phyloP scores from a whole-genome alignment of 495 filamentous ascomycete genomes.

The Penicillium fimorum region DNA sequence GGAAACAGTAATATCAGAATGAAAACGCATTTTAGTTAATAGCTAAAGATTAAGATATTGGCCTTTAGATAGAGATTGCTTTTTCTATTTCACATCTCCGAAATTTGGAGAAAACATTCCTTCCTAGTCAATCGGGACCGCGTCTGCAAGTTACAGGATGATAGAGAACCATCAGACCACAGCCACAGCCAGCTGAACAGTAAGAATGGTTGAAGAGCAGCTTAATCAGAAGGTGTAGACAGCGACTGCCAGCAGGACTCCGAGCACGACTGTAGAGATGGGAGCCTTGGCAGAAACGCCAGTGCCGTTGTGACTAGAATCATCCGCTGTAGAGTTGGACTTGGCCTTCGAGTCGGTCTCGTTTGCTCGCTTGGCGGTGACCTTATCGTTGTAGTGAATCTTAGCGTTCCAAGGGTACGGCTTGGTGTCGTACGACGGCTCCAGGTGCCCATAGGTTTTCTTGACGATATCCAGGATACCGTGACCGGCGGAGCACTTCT shows the following conservation, averaged over 20 bases:
- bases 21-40: background rate
- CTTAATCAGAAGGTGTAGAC: constrained; percentile 13
- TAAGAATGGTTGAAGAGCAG: background rate
- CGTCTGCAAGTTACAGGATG: background rate
- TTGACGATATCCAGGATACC: constrained; percentile 42
- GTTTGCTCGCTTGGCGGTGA: constrained; percentile 28
- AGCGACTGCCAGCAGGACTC: constrained; percentile 17
- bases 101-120: background rate
- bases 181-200: background rate
- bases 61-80: background rate
- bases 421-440: constrained; percentile 37
- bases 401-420: constrained; percentile 30
- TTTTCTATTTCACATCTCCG: background rate
- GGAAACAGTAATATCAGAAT: background rate
- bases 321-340: background rate
- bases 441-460: constrained; percentile 32
- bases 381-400: constrained; percentile 26
- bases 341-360: background rate
- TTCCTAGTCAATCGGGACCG: background rate
- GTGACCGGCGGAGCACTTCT: constrained; percentile 43
- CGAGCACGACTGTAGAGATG: constrained; percentile 6
- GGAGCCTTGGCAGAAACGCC: constrained; percentile 8
- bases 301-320: background rate
- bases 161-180: background rate
- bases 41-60: background rate